Percentiles rank a stretch among this genome's conserved stretches.
phyloP scores from a whole-genome alignment of 768 basidiomycete genomes.

The Suillus subluteus region DNA sequence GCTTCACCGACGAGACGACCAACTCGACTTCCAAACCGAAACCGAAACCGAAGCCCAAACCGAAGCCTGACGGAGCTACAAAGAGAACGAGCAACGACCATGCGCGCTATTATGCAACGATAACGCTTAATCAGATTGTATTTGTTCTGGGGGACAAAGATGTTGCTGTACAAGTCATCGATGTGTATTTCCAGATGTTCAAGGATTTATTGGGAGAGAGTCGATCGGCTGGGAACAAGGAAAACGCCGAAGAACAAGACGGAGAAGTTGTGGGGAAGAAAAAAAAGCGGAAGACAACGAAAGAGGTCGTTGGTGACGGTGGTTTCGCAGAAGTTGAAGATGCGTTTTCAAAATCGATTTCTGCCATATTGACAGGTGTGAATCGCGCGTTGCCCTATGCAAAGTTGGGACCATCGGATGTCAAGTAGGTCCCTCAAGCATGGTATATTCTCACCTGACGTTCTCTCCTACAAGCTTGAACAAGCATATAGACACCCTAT shows the following conservation, averaged over 20 bases:
- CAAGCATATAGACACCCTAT: conserved; percentile 89
- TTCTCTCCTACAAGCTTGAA: conserved; percentile 56
- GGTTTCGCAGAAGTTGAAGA: conserved; percentile 80
- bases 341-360: conserved; percentile 78
- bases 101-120: conserved; percentile 87
- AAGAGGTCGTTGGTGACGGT: conserved; percentile 57
- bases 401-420: conserved; percentile 69
- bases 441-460: not conserved
- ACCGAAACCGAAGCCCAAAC: conserved; percentile 18
- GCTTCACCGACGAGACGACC: conserved; percentile 46
- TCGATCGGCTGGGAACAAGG: conserved; percentile 27
- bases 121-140: conserved; percentile 94
- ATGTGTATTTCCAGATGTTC: conserved; percentile 95
- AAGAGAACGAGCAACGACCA: conserved; percentile 63
- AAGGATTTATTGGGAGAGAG: conserved; percentile 79
- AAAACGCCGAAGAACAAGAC: conserved; percentile 35
- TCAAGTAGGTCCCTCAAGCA: conserved; percentile 49
- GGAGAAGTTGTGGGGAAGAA: conserved; percentile 29
- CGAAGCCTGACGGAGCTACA: conserved; percentile 28
- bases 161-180: conserved; percentile 78
- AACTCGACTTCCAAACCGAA: conserved; percentile 2
- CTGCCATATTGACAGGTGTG: conserved; percentile 90
- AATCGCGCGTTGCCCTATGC: conserved; percentile 96
- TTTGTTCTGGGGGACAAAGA: conserved; percentile 67
- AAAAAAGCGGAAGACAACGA: conserved; percentile 38